A percentile compares a stretch with the other conserved stretches of the same genome.
Conservation (phyloP, 2,329 filamentous ascomycete species). For the Colletotrichum caudatum region DNA sequence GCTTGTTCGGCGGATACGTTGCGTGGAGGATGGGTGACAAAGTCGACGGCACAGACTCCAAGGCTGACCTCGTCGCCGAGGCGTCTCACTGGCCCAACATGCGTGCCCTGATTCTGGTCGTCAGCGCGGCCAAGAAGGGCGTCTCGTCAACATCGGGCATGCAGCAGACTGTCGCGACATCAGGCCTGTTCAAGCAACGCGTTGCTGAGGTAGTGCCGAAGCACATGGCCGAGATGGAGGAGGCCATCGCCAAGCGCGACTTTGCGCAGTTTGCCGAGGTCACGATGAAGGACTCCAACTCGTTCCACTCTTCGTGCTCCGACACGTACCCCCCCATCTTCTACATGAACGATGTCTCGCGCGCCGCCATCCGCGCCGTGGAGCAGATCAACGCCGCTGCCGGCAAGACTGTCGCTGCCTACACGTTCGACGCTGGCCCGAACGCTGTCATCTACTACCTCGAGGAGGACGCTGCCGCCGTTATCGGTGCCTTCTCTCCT, state of each 20-base stretch:
- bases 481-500: conserved; percentile 83
- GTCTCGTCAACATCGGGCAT: conserved; percentile 94
- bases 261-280: conserved; percentile 89
- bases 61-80: conserved; percentile 88
- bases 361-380: conserved; percentile 87
- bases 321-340: conserved; percentile 98
- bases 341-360: conserved; percentile 95
- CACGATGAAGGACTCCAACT: conserved; percentile 97
- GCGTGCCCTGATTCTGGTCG: conserved; percentile 91
- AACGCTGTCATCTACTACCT: conserved; percentile 98
- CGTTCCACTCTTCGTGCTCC: conserved; percentile 93
- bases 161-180: conserved; percentile 96
- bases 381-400: conserved; percentile 87
- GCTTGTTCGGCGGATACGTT: conserved; percentile 94
- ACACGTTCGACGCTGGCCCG: conserved; percentile 97
- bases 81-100: conserved; percentile 95
- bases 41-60: conserved; percentile 85
- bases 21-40: conserved; percentile 87
- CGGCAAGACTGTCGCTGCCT: conserved; percentile 86
- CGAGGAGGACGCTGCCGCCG: conserved; percentile 77
- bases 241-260: conserved; percentile 80
- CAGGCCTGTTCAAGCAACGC: conserved; percentile 84
- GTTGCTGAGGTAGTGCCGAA: conserved; percentile 81
- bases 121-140: conserved; percentile 93
- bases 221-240: conserved; percentile 87